Conservation (phyloP, 768 basidiomycete species). For the Hericium coralloides region DNA sequence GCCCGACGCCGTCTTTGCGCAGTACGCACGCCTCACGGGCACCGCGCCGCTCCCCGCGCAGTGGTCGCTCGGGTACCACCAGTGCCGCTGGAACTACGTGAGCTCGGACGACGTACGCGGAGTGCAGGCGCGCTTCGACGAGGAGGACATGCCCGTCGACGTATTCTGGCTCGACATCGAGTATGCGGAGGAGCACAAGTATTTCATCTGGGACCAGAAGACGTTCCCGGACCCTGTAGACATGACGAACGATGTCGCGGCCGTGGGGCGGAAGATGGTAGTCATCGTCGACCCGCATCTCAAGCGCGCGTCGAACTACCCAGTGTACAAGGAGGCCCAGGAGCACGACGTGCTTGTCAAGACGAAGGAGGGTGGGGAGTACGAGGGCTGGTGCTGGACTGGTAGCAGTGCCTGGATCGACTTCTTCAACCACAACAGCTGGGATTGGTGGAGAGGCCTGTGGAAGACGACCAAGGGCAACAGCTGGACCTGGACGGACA, state of each 20-base stretch:
- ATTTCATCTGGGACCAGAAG: slow-evolving; percentile 94
- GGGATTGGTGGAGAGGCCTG: slow-evolving; percentile 85
- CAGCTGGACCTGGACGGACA: slow-evolving; percentile 69
- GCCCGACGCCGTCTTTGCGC: slow-evolving; percentile 70
- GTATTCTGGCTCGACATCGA: slow-evolving; percentile 98
- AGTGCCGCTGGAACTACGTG: slow-evolving; percentile 98
- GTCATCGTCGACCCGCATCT: slow-evolving; percentile 96
- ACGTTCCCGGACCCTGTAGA: slow-evolving; percentile 90
- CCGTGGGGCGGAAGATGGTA: slow-evolving; percentile 90
- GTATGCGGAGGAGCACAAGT: slow-evolving; percentile 88
- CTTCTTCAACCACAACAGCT: slow-evolving; percentile 85
- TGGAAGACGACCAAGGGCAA: slow-evolving; percentile 56
- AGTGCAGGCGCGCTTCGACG: slow-evolving; percentile 85
- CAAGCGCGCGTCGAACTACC: slow-evolving; percentile 73
- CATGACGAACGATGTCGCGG: slow-evolving; percentile 88
- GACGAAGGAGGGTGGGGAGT: slow-evolving; percentile 72
- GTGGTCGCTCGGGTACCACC: slow-evolving; percentile 92
- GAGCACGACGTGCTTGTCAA: slow-evolving; percentile 81
- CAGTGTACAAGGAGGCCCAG: slow-evolving; percentile 77
- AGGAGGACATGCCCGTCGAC: slow-evolving; percentile 91
- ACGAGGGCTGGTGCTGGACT: slow-evolving; percentile 98
- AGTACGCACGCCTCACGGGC: slow-evolving; percentile 83
- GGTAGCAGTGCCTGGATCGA: slow-evolving; percentile 96
- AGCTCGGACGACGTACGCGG: slow-evolving; percentile 79
- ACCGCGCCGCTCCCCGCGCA: slow-evolving; percentile 80